Evolutionary conservation across 306 rosid genomes (phyloP).

Genomic region (Oemleria cerasiformis): DNA sequence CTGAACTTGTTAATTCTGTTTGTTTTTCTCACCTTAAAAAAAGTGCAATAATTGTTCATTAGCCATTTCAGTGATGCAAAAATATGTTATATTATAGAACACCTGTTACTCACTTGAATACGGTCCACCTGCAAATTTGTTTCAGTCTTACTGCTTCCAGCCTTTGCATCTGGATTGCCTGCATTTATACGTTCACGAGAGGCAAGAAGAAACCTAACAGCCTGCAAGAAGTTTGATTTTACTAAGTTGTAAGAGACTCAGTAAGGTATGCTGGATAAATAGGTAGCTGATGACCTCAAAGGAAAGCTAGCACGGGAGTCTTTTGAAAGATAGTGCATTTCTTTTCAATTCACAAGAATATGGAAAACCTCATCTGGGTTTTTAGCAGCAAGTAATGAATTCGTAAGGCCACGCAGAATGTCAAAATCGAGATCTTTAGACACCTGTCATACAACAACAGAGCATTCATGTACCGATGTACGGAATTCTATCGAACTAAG

Average conservation of each 20-base stretch:
- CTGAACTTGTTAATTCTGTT: too few relatives aligned
- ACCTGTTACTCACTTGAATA: conserved; percentile 56
- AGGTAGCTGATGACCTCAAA: background rate
- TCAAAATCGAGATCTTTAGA: conserved; percentile 72
- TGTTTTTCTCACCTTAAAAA: background rate
- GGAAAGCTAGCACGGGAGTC: background rate
- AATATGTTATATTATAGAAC: conserved; percentile 17
- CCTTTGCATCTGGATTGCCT: conserved; percentile 27
- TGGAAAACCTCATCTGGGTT: conserved; percentile 83
- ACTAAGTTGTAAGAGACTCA: conserved; percentile 5
- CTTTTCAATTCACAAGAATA: conserved; percentile 17
- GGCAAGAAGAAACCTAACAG: conserved; percentile 69
- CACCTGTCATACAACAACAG: conserved; percentile 47
- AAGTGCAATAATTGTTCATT: background rate
- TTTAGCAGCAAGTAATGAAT: conserved; percentile 81
- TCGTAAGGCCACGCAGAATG: conserved; percentile 74
- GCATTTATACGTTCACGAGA: conserved; percentile 45
- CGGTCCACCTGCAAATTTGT: conserved; percentile 57
- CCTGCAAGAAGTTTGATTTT: conserved; percentile 43
- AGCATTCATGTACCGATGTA: conserved; percentile 18
- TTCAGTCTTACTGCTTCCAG: conserved; percentile 37
- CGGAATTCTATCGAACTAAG: background rate
- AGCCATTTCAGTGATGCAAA: conserved; percentile 3
- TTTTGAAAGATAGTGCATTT: background rate
- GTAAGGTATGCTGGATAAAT: background rate